Conservation (phyloP, 2,329 filamentous ascomycete genomes). For the Beauveria asiatica region DNA sequence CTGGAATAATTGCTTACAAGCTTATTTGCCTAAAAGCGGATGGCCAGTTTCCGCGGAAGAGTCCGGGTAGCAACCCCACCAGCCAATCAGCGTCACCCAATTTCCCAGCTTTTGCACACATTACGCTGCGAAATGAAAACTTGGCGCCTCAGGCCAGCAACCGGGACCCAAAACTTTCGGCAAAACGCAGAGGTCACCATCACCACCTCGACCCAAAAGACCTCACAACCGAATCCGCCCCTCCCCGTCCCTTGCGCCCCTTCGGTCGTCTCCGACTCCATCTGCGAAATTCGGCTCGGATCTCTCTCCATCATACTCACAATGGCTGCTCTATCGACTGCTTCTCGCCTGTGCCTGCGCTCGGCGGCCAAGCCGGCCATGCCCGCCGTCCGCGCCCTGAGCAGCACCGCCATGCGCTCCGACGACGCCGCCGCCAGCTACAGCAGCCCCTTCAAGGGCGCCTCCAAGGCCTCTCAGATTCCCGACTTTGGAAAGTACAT, state of each 20-base stretch:
- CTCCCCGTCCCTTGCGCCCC: conserved; percentile 20
- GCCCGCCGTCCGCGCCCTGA: conserved; percentile 44
- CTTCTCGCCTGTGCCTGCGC: conserved; percentile 63
- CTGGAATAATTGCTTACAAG: not conserved
- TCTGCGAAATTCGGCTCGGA: not conserved
- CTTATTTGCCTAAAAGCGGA: too few relatives aligned
- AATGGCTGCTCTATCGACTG: conserved; percentile 62
- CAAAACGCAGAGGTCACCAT: conserved; percentile 26
- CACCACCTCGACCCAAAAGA: conserved; percentile 32
- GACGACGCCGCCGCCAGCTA: conserved; percentile 38
- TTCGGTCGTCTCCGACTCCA: conserved; percentile 11
- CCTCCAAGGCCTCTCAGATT: conserved; percentile 56
- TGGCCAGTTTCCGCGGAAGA: conserved; percentile 18
- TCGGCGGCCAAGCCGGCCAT: conserved; percentile 34
- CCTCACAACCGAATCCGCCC: conserved; percentile 31
- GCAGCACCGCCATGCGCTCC: conserved; percentile 42
- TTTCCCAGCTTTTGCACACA: conserved; percentile 32
- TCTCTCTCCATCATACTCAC: conserved; percentile 12
- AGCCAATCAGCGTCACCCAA: conserved; percentile 38
- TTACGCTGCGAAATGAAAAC: conserved; percentile 14
- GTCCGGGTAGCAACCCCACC: conserved; percentile 21
- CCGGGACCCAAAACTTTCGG: conserved; percentile 30
- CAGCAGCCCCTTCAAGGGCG: conserved; percentile 57
- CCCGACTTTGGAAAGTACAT: conserved; percentile 87
- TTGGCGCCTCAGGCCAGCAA: conserved; percentile 35